phyloP scores from a whole-genome alignment of 1,284 basidiomycete genomes.

The Ceraceosorus guamensis region DNA sequence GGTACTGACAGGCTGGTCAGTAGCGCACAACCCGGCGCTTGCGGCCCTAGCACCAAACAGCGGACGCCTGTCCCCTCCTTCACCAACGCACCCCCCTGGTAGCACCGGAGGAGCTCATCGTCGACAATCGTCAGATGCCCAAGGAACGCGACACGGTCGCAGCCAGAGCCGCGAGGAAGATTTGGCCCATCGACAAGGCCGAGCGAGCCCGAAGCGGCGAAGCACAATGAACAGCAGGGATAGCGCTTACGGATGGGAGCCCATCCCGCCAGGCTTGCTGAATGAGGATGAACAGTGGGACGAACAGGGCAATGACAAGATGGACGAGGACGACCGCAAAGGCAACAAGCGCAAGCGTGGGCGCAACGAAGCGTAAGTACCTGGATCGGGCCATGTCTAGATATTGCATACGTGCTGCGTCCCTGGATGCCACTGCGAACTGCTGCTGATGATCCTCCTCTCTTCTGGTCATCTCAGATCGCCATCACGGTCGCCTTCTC shows the following conservation, averaged over 20 bases:
- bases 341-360: slow-evolving; percentile 35
- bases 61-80: background rate
- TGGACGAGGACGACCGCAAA: slow-evolving; percentile 15
- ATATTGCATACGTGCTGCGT: no score
- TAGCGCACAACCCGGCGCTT: slow-evolving; percentile 2
- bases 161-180: slow-evolving; percentile 4
- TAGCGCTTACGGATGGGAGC: slow-evolving; percentile 79
- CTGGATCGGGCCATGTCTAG: no score
- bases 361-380: slow-evolving; percentile 17
- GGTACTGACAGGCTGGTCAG: slow-evolving; percentile 6
- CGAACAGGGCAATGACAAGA: slow-evolving; percentile 39
- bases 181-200: slow-evolving; percentile 8
- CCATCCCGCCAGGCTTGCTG: slow-evolving; percentile 51
- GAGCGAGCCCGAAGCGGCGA: slow-evolving; percentile 59
- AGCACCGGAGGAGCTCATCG: background rate
- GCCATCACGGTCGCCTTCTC: no score
- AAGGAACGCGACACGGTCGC: background rate
- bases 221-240: slow-evolving; percentile 92
- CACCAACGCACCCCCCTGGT: background rate
- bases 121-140: slow-evolving; percentile 1
- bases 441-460: no score
- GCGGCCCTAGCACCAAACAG: background rate
- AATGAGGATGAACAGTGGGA: slow-evolving; percentile 40
- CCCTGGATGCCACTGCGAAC: no score
- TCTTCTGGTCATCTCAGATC: no score